phyloP scores from a whole-genome alignment of 2,329 filamentous ascomycete species.

The Colletotrichum tofieldiae region DNA sequence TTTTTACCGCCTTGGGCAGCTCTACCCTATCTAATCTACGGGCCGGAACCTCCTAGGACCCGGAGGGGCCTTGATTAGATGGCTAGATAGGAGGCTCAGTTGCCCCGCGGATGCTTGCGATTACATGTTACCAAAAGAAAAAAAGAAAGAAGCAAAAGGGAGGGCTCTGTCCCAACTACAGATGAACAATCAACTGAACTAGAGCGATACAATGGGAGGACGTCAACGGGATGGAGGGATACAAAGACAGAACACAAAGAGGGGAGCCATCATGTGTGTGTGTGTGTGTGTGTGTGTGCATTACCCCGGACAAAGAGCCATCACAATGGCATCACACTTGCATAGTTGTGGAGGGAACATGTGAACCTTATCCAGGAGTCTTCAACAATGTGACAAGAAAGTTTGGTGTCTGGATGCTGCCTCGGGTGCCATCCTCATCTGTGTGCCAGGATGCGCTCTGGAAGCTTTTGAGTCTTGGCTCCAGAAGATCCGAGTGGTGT shows the following conservation, averaged over 20 bases:
- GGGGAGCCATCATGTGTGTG: background rate
- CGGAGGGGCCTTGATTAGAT: background rate
- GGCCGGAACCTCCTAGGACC: slow-evolving; percentile 11
- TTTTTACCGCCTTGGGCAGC: slow-evolving; percentile 23
- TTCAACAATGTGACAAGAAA: slow-evolving; percentile 1
- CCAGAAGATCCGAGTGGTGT: background rate
- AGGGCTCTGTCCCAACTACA: background rate
- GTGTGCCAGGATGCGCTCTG: background rate
- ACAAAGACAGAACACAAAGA: background rate
- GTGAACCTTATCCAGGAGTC: slow-evolving; percentile 11
- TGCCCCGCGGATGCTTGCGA: slow-evolving; percentile 1
- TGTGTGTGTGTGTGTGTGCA: background rate
- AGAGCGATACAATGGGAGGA: background rate
- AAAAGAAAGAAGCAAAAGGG: background rate
- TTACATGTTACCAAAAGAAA: background rate
- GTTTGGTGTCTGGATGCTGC: background rate
- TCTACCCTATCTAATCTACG: slow-evolving; percentile 39
- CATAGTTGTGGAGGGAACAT: slow-evolving; percentile 13
- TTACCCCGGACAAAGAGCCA: slow-evolving; percentile 6
- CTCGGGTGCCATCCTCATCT: background rate
- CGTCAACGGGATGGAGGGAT: background rate
- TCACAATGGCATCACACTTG: slow-evolving; percentile 34
- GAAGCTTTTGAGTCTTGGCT: slow-evolving; percentile 5
- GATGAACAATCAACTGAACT: slow-evolving; percentile 11
- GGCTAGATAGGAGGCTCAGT: background rate